phyloP scores from a whole-genome alignment of 257 asterid genomes.

The Thymus mandschuricus region DNA sequence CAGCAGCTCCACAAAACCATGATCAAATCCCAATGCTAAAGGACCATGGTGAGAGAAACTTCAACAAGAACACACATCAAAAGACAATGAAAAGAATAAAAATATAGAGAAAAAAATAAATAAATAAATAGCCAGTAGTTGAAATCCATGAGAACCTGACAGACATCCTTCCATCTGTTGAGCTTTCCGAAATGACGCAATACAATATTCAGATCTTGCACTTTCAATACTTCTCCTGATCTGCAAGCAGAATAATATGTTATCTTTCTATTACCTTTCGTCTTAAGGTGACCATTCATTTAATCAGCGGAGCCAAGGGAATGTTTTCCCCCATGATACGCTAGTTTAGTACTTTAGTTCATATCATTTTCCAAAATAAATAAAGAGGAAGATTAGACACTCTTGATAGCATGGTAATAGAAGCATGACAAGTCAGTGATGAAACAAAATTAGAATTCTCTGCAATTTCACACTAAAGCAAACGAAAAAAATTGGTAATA shows the following conservation, averaged over 20 bases:
- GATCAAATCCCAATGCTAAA: slow-evolving; percentile 7
- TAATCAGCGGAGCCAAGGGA: slow-evolving; percentile 16
- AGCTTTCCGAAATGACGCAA: slow-evolving; percentile 82
- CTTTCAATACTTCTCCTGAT: slow-evolving; percentile 69
- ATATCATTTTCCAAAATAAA: slow-evolving; percentile 17
- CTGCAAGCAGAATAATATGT: slow-evolving; percentile 47
- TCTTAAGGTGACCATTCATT: slow-evolving; percentile 18
- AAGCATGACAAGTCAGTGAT: not conserved
- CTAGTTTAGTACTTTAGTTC: slow-evolving; percentile 12
- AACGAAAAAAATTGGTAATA: not conserved
- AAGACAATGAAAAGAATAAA: slow-evolving; percentile 9
- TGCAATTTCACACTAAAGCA: not conserved
- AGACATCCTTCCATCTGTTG: slow-evolving; percentile 72
- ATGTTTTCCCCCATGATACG: slow-evolving; percentile 9
- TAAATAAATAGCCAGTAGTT: slow-evolving; percentile 25
- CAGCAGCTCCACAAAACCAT: slow-evolving; percentile 8
- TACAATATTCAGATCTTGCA: slow-evolving; percentile 73
- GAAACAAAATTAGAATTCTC: not conserved
- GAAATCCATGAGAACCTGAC: slow-evolving; percentile 56
- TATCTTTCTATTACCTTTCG: slow-evolving; percentile 13
- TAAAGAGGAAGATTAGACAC: not conserved
- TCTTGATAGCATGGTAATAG: not conserved
- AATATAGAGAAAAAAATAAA: not conserved
- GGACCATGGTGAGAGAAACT: slow-evolving; percentile 10
- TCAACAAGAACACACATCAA: slow-evolving; percentile 25